These are phyloP conservation scores for Phialocephala subalpina DNA, from an alignment of 2,329 filamentous ascomycete species.

Conservation along the genomic window DNA sequence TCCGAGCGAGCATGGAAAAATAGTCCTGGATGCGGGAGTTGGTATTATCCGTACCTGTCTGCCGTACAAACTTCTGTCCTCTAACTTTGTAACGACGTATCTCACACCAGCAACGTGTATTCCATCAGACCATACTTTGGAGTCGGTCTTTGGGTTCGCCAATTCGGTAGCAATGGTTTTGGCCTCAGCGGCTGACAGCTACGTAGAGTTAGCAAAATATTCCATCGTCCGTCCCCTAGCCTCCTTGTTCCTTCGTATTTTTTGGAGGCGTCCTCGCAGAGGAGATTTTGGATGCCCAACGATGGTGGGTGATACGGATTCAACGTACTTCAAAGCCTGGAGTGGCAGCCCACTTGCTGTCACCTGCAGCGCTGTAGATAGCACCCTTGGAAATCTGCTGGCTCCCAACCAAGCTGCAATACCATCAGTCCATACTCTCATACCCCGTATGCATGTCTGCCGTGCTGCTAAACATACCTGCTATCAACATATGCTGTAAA, in stretches of 20 bases:
- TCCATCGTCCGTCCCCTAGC: neutral
- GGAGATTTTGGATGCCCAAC: neutral
- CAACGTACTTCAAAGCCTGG: slow-evolving; percentile 62
- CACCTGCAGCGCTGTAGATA: slow-evolving; percentile 83
- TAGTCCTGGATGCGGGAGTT: neutral
- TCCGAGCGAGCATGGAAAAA: neutral
- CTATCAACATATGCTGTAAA: slow-evolving; percentile 65
- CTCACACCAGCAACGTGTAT: slow-evolving; percentile 79
- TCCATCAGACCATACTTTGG: slow-evolving; percentile 73
- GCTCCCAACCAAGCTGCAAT: slow-evolving; percentile 76
- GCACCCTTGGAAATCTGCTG: slow-evolving; percentile 84
- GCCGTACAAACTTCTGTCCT: slow-evolving; percentile 82
- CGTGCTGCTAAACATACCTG: slow-evolving; percentile 54
- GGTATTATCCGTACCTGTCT: slow-evolving; percentile 71
- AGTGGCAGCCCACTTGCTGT: slow-evolving; percentile 80
- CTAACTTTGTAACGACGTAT: slow-evolving; percentile 79
- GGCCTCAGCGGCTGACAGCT: slow-evolving; percentile 67
- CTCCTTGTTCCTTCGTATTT: neutral
- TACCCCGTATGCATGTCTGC: neutral
- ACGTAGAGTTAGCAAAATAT: slow-evolving; percentile 42
- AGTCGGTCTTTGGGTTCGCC: slow-evolving; percentile 55
- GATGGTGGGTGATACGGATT: neutral
- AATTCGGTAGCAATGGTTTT: slow-evolving; percentile 64
- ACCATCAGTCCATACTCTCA: slow-evolving; percentile 32
- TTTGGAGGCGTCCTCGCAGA: neutral